phyloP scores from a whole-genome alignment of 495 filamentous ascomycete genomes.

The Lepraria neglecta region DNA sequence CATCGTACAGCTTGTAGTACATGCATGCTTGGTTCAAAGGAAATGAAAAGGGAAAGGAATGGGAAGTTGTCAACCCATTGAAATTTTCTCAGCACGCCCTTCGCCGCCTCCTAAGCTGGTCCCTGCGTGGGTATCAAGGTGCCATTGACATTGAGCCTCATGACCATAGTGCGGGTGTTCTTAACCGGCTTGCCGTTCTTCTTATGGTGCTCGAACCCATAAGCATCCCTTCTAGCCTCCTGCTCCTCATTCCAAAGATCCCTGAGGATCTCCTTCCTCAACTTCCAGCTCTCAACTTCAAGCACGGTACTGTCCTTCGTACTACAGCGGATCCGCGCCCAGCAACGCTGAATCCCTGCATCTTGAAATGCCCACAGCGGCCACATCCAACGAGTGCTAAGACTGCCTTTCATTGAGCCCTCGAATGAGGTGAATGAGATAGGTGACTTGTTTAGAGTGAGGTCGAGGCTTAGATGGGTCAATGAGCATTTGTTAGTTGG shows the following conservation, averaged over 20 bases:
- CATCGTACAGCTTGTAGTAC: no score
- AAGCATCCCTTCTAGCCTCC: slow-evolving; percentile 16
- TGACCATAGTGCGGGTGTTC: background rate
- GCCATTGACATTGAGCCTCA: background rate
- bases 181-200: background rate
- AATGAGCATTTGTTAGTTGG: slow-evolving; percentile 18
- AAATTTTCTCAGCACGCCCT: no score
- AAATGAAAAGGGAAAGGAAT: no score
- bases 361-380: slow-evolving; percentile 20
- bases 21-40: no score
- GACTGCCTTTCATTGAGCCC: background rate
- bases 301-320: slow-evolving; percentile 12
- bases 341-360: slow-evolving; percentile 9
- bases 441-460: slow-evolving; percentile 18
- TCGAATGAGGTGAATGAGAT: slow-evolving; percentile 16
- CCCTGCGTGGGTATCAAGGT: no score
- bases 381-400: slow-evolving; percentile 15
- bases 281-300: slow-evolving; percentile 23
- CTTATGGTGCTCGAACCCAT: slow-evolving; percentile 6
- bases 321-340: slow-evolving; percentile 9
- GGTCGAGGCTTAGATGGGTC: slow-evolving; percentile 16
- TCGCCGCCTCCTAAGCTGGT: no score
- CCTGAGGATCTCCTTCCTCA: slow-evolving; percentile 21
- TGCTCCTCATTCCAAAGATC: slow-evolving; percentile 19
- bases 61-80: no score